Base-by-base conservation (phyloP, 2,329 filamentous ascomycete species). In the Colletotrichum sublineola region DNA sequence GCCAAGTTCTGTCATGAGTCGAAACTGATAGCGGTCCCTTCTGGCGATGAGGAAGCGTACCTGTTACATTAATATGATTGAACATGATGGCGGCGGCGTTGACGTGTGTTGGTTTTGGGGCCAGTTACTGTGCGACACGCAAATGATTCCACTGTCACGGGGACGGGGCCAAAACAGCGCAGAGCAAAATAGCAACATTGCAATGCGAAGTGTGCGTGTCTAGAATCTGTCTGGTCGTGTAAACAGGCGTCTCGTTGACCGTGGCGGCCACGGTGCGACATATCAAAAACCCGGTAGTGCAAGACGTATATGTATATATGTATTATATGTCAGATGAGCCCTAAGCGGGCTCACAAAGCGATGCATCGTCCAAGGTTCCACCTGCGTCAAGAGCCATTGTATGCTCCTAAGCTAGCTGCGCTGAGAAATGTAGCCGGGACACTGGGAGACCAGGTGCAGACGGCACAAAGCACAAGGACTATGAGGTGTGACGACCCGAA, bases 1-100 rank as follows among this genome's bases (percentile, higher is more conserved):
- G 63, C n/a, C 40, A 68, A 31, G 36, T 24, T 11, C 46, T 24
- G 15, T 61, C 53, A 46, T 69, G 48, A 69, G 18, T 14, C 15
- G 8, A n/a, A 5, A 55, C 33, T 24, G 15, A 5, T n/a, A 2
- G 15, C 12, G 15, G 11, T 15, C 1, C 15, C 40, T 44, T 2
- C 36, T 55, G 20, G 14, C 29, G 15, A 5, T 31, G 11, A 20
- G 29, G 9, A 29, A 8, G 24, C 2, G 38, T 56, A n/a, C 8
- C 42, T 48, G n/a, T 24, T 57, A 29, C 31, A 57, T n/a, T 48
- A 48, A 56, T 65, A 31, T 38, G 63, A 29, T 57, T 44, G 42
- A 20, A 24, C 8, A 38, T 20, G 14, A 24, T 1, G 55, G 55
- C 33, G 29, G 52, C 50, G 52, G 63, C 40, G 52, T 57, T 44